Conservation (phyloP, 176 grass and related monocot species). For the barley (Hordeum vulgare) region DNA sequence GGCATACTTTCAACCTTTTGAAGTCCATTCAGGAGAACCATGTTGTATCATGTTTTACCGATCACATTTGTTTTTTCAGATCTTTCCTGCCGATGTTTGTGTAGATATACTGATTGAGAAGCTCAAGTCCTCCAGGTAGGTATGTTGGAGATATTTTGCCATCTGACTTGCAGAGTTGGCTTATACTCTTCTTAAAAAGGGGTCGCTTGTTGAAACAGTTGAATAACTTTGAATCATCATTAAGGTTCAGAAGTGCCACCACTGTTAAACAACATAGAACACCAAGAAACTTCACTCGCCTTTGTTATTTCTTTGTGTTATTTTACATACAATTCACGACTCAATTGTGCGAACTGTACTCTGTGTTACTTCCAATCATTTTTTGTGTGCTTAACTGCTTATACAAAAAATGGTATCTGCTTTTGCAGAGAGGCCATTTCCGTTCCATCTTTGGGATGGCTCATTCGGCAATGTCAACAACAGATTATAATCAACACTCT, state of each 20-base stretch:
- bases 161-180: neutral
- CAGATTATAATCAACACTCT: constrained; percentile 44
- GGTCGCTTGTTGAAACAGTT: neutral
- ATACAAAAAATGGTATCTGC: neutral
- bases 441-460: constrained; percentile 33
- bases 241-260: too few species aligned
- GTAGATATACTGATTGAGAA: constrained; percentile 60
- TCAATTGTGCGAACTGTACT: neutral
- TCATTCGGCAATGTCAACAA: constrained; percentile 63
- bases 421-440: constrained; percentile 54
- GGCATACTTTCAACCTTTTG: neutral
- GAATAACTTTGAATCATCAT: neutral
- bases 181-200: neutral
- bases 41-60: neutral
- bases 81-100: constrained; percentile 68
- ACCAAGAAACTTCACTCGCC: neutral
- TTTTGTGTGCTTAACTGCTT: constrained; percentile 1
- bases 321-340: neutral
- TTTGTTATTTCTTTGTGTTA: constrained; percentile 1
- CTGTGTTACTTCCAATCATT: neutral
- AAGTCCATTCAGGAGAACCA: neutral
- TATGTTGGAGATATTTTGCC: constrained; percentile 34
- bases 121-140: constrained; percentile 67
- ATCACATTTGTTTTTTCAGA: constrained; percentile 47
- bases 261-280: neutral